Evolutionary conservation across 2,329 filamentous ascomycete species (phyloP), one percentile per base, ranked within the genome.

Genomic region (Gliomastix tumulicola): DNA sequence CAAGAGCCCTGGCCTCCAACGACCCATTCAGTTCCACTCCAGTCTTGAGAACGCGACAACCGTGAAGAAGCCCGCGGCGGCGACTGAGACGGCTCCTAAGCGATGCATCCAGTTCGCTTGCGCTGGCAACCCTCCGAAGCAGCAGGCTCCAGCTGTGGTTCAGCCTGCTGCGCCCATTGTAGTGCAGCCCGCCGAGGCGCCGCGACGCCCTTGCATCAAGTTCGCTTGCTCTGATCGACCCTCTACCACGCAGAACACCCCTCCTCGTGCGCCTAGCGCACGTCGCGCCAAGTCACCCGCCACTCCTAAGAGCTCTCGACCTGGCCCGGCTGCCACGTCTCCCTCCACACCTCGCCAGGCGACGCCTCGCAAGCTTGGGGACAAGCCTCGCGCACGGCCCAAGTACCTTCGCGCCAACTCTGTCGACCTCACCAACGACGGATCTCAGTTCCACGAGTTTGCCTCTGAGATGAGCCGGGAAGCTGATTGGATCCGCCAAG

Each of bases 101-200:
- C 79, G 89, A 41, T 90, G 86, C 59, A 96, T 97, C 48, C 90
- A 84, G 41, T 97, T 97, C 57, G 88, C 88, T 22, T 97, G 90
- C 56, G 81, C 76, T 23, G 74, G 74, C 25, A 85, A 82, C 53
- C 69, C 77, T 7, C 51, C 61, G 9, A 51, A 57, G 38, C 45
- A 60, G 19, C 52, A 18, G 48, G 53, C 27, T 43, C 57, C 5
- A 56, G 48, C 51, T 30, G 50, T 53, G 49, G 45, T 56, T 2
- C 51, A 54, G 7, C 52, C 55, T 12, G 50, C 52, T 4, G 59
- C 65, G 37, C n/a, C n/a, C n/a, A n/a, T n/a, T n/a, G n/a, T n/a
- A n/a, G n/a, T n/a, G n/a, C n/a, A n/a, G n/a, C n/a, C n/a, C n/a
- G n/a, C n/a, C n/a, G 59, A 62, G 32, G 55, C 61, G 15, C 63